Evolutionary conservation across 495 filamentous ascomycete species (phyloP).

Genomic region (Glonium stellatum): DNA sequence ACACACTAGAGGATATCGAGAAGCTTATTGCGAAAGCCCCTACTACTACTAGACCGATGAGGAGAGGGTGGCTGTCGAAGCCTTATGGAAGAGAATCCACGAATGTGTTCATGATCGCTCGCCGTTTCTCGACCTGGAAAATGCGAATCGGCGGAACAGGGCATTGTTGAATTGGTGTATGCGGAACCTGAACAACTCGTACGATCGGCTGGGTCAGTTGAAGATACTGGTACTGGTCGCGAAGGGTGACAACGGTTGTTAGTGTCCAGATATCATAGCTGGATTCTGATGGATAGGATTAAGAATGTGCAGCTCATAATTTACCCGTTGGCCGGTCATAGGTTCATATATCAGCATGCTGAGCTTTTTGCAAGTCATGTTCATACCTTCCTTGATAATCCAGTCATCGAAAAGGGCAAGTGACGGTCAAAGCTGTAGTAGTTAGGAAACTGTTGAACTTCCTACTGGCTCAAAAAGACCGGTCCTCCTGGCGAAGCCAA

Average conservation of each 20-base stretch:
- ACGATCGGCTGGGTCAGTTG: constrained; percentile 28
- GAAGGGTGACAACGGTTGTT: constrained; percentile 35
- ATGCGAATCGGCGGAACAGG: constrained; percentile 23
- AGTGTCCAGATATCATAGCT: constrained; percentile 32
- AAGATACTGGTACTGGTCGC: constrained; percentile 35
- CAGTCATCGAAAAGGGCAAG: not conserved
- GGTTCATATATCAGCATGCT: constrained; percentile 30
- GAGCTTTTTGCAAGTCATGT: constrained; percentile 7
- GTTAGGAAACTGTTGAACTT: not conserved
- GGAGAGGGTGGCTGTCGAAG: constrained; percentile 21
- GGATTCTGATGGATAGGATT: constrained; percentile 29
- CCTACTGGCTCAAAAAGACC: not conserved
- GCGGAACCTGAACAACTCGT: constrained; percentile 26
- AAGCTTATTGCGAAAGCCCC: constrained; percentile 4
- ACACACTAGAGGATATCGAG: constrained; percentile 16
- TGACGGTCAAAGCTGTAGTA: not conserved
- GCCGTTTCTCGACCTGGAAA: constrained; percentile 22
- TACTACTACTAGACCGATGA: constrained; percentile 23
- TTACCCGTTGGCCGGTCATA: constrained; percentile 25
- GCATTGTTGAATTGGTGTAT: constrained; percentile 24
- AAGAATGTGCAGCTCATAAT: too few species aligned
- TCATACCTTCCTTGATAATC: constrained; percentile 14
- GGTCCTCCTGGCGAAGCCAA: too few species aligned
- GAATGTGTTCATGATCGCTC: constrained; percentile 4
- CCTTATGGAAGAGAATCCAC: constrained; percentile 16